Base-by-base conservation (phyloP, 2,329 filamentous ascomycete genomes). In the Claviceps africana region DNA sequence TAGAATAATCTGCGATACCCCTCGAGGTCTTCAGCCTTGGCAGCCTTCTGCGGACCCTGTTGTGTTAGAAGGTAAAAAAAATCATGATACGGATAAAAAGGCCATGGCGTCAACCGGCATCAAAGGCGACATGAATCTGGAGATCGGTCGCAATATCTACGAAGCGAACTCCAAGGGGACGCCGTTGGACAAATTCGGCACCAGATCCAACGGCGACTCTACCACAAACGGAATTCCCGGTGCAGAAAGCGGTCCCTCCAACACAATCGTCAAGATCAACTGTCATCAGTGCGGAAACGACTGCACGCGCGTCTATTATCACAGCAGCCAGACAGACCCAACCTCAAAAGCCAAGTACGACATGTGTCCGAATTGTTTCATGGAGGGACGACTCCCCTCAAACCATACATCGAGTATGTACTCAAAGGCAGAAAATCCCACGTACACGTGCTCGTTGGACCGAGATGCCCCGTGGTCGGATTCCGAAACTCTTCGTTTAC, bases 261-360 rank as follows among this genome's bases (percentile, higher is more conserved):
- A 79, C 7, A 66, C 87, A 64, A 73, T 83, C 72, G 66, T 79
- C 70, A 72, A 85, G 73, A 70, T 90, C 61, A 83, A 90, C 71
- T 98, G 93, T 72, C 86, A 88, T 68, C 87, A 87, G 58, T 98
- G 93, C 62, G 89, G 89, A 35, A 85, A 91, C 58, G 91, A 98
- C 67, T 97, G 91, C 72, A 82, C 78, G 17, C 72, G 77, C 52
- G 71, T 79, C 56, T 80, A 81, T 66, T 81, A 79, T 57, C 78
- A 81, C 67, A 76, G 71, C 64, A 69, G 73, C 17, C 75, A 79
- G 54, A 71, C 72, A 2, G 77, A 81, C 51, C 65, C 78, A n/a
- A 77, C 73, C 56, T 74, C 78, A 37, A 82, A 86, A 63, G 74
- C 80, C 47, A 91, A 88, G 65, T 88, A 88, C 64, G 89, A 97